phyloP scores from a whole-genome alignment of 2,329 filamentous ascomycete species.

The Chalaropsis ovoidea region DNA sequence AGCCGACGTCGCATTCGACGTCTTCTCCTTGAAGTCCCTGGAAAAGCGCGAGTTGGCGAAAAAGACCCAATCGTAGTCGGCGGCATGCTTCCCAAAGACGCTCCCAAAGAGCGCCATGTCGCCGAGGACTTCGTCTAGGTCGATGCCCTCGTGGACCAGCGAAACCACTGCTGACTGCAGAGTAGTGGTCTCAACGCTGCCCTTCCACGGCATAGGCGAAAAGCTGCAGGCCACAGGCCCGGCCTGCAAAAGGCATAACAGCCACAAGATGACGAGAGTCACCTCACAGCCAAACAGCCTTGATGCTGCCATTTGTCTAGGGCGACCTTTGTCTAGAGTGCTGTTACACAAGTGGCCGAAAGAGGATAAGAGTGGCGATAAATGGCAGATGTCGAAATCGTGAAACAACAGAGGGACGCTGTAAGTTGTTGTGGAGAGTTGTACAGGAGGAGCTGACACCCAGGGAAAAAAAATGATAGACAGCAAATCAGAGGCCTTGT shows the following conservation, averaged over 20 bases:
- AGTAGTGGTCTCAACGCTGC: neutral
- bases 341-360: neutral
- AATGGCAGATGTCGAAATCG: conserved; percentile 8
- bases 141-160: neutral
- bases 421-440: neutral
- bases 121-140: neutral
- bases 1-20: neutral
- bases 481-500: neutral
- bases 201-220: neutral
- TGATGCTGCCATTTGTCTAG: neutral
- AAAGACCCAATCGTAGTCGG: neutral
- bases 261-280: neutral
- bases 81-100: neutral
- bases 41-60: neutral
- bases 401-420: neutral
- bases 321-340: neutral
- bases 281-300: neutral
- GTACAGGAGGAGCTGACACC: neutral
- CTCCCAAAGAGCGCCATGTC: neutral
- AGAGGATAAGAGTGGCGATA: conserved; percentile 4
- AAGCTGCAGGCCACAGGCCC: neutral
- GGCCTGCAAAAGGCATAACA: neutral
- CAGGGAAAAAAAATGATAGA: neutral
- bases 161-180: conserved; percentile 3
- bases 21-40: neutral